Conservation (phyloP, 148 eudicot genomes). For the Chenopodium formosanum region DNA sequence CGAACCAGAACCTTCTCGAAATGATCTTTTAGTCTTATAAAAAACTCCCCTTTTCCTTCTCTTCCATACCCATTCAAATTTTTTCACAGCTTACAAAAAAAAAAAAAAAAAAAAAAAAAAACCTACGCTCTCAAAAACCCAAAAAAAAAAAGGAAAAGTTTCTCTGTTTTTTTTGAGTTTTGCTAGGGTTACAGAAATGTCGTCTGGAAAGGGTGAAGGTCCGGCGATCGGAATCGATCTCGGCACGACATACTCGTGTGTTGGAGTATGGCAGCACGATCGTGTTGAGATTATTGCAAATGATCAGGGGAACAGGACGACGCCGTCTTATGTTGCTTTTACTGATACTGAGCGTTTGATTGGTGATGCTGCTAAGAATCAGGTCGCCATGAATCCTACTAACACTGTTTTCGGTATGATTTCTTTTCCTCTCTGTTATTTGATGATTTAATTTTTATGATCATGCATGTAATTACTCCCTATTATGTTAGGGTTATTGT, state of each 20-base stretch:
- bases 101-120: too few species aligned
- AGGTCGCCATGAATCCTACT: slow-evolving; percentile 52
- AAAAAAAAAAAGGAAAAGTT: too few species aligned
- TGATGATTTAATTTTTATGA: neutral
- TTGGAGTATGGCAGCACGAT: slow-evolving; percentile 57
- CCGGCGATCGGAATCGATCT: slow-evolving; percentile 55
- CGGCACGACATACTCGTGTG: slow-evolving; percentile 53
- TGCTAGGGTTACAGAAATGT: slow-evolving; percentile 9
- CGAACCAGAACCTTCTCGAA: slow-evolving; percentile 33
- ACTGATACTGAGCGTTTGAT: slow-evolving; percentile 49
- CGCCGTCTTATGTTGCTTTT: slow-evolving; percentile 54
- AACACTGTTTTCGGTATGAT: slow-evolving; percentile 50
- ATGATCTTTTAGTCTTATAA: neutral
- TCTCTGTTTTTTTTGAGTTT: neutral
- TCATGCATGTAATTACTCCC: too few species aligned
- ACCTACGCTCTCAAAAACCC: neutral
- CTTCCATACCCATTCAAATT: neutral
- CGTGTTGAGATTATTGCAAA: slow-evolving; percentile 53
- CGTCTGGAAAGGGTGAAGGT: slow-evolving; percentile 55
- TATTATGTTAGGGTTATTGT: neutral
- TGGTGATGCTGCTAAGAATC: slow-evolving; percentile 57
- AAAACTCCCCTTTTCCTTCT: neutral
- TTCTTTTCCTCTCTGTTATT: neutral
- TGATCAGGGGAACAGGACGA: slow-evolving; percentile 53
- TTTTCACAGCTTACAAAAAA: neutral